Conservation (phyloP, 2,329 filamentous ascomycete genomes). For the Aspergillus brasiliensis region DNA sequence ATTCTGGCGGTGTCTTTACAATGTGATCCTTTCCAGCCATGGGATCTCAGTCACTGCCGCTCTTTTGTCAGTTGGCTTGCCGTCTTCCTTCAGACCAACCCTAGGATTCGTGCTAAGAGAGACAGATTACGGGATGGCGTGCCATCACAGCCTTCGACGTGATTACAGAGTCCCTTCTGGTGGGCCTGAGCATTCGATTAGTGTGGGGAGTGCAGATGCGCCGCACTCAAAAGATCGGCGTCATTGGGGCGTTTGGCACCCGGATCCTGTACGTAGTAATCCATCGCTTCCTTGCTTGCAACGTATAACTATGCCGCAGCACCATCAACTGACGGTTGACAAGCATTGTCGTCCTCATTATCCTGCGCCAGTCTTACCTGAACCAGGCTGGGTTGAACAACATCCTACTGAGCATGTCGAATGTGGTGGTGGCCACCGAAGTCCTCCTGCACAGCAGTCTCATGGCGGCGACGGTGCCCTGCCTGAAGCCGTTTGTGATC, state of each 20-base stretch:
- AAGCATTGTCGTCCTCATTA: slow-evolving; percentile 30
- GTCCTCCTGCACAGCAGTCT: slow-evolving; percentile 45
- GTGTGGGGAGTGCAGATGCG: slow-evolving; percentile 29
- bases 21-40: background rate
- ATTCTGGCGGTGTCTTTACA: slow-evolving; percentile 18
- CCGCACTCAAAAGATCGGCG: slow-evolving; percentile 16
- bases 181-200: slow-evolving; percentile 24
- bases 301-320: too few species aligned
- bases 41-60: background rate
- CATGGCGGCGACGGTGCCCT: slow-evolving; percentile 45
- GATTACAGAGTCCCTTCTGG: slow-evolving; percentile 24
- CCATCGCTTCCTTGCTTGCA: background rate
- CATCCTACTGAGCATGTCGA: slow-evolving; percentile 33
- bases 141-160: slow-evolving; percentile 44
- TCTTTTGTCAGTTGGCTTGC: background rate
- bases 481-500: slow-evolving; percentile 45
- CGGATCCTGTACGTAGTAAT: slow-evolving; percentile 9
- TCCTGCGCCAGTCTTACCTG: slow-evolving; percentile 39
- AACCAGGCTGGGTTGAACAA: slow-evolving; percentile 27
- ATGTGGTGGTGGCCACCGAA: slow-evolving; percentile 39
- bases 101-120: too few species aligned
- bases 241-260: slow-evolving; percentile 22
- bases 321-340: background rate
- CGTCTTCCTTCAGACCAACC: too few species aligned
- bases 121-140: slow-evolving; percentile 38